Percentiles rank a stretch among this genome's conserved stretches.
Conservation (phyloP, 352 stramenopile genomes). For the Pilasporangium apinafurcum region DNA sequence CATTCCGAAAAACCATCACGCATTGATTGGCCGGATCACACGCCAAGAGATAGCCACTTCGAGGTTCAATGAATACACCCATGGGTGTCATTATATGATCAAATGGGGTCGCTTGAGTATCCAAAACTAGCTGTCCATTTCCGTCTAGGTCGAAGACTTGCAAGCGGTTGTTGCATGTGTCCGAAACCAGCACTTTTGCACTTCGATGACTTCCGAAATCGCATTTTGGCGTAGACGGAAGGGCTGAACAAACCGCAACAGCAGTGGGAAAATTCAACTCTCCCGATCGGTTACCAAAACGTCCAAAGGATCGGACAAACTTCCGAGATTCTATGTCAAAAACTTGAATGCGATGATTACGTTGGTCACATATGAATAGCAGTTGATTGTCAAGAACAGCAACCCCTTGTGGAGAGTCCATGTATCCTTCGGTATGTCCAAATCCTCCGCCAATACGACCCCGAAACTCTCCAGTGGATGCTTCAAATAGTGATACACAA, state of each 20-base stretch:
- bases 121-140: conserved; percentile 19
- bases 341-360: conserved; percentile 61
- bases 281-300: conserved; percentile 16
- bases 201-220: conserved; percentile 40
- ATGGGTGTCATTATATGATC: conserved; percentile 29
- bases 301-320: conserved; percentile 24
- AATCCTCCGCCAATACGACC: conserved; percentile 43
- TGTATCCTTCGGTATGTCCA: conserved; percentile 35
- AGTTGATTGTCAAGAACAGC: conserved; percentile 27
- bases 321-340: conserved; percentile 26
- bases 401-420: conserved; percentile 54
- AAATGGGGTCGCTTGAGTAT: conserved; percentile 32
- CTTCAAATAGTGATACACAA: conserved; percentile 47
- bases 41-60: conserved; percentile 42
- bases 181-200: conserved; percentile 42
- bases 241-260: conserved; percentile 29
- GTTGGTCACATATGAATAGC: conserved; percentile 57
- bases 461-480: conserved; percentile 16
- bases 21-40: conserved; percentile 33
- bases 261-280: conserved; percentile 45
- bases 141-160: conserved; percentile 38
- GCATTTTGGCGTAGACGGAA: conserved; percentile 26
- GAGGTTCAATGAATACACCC: conserved; percentile 30
- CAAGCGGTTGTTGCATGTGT: conserved; percentile 46
- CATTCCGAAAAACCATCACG: conserved; percentile 38